Base-by-base conservation (phyloP, 257 asterid genomes). In the Nicotiana undulata region DNA sequence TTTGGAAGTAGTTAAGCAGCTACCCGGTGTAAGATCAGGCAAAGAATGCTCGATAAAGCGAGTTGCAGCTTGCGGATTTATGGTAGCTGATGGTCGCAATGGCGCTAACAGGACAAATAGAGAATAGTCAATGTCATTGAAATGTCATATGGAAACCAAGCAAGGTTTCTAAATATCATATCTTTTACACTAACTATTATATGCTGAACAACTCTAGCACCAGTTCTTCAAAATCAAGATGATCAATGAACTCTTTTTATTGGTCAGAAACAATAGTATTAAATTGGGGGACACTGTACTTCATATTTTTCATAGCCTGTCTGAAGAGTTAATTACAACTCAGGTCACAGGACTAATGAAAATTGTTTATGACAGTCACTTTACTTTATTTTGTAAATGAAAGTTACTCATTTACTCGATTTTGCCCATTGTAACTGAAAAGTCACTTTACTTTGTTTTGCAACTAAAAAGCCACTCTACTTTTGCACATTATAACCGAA, bases 21-120 rank as follows among this genome's bases (percentile, higher is more conserved):
- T 88, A 96, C 99, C 93, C 52, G 85, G 66, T 81, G 98, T 88
- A 83, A 96, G 97, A 89, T 96, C 95, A 34, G 99, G 94, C 84
- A 96, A 86, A 37, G 99, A 94, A 88, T 94, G 99, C 88, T 89
- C 97, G 40, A 96, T 92, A 86, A 96, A 91, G 37, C 99, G 94
- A 81, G 98, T 83, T 6, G 98, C 99, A 63, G 96, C 98, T 75
- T 81, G 90, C 59, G 94, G 65, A 86, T 96, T 94, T 49, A 96
- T 80, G 88, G 90, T 89, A 64, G 90, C 88, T 75, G 98, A 92
- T 66, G 98, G 99, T 28, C 95, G 90, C 84, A 90, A 77, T 3
- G 98, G 98, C 4, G 98, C 98, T 95, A 88, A 85, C 85, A 85
- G 72, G 77, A 85, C 64, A 86, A 79, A 59, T 79, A 65, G 58